Percentiles rank a stretch among this genome's conserved stretches.
phyloP scores from a whole-genome alignment of 768 basidiomycete species.

The Fistulinella prunicolor region DNA sequence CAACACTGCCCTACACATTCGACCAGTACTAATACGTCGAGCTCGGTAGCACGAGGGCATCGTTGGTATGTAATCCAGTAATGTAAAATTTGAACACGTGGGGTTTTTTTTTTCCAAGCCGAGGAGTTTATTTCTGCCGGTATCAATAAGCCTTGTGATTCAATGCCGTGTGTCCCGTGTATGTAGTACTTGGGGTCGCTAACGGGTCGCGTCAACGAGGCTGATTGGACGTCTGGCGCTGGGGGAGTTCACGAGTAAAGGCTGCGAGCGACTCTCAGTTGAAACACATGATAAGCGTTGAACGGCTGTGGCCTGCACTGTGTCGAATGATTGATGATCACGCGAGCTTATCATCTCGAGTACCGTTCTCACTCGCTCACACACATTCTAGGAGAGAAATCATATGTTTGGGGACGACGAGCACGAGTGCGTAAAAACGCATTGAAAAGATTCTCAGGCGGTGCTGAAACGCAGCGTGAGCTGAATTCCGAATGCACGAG shows the following conservation, averaged over 20 bases:
- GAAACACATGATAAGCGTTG: constrained; percentile 5
- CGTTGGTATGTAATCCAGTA: no score
- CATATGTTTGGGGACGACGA: neutral
- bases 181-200: no score
- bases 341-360: neutral
- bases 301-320: neutral
- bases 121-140: no score
- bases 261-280: neutral
- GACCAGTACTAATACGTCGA: no score
- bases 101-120: no score
- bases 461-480: constrained; percentile 14
- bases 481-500: constrained; percentile 10
- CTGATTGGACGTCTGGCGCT: constrained; percentile 1
- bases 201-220: no score
- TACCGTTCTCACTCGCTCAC: neutral
- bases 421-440: neutral
- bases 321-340: neutral
- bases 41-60: no score
- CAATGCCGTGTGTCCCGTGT: no score
- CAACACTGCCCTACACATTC: no score
- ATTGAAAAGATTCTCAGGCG: constrained; percentile 1
- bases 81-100: no score
- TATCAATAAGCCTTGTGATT: no score
- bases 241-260: neutral
- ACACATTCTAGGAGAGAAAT: neutral